These are phyloP conservation scores for Gelatoporia subvermispora DNA, from an alignment of 768 basidiomycete species.

Conservation along the genomic window DNA sequence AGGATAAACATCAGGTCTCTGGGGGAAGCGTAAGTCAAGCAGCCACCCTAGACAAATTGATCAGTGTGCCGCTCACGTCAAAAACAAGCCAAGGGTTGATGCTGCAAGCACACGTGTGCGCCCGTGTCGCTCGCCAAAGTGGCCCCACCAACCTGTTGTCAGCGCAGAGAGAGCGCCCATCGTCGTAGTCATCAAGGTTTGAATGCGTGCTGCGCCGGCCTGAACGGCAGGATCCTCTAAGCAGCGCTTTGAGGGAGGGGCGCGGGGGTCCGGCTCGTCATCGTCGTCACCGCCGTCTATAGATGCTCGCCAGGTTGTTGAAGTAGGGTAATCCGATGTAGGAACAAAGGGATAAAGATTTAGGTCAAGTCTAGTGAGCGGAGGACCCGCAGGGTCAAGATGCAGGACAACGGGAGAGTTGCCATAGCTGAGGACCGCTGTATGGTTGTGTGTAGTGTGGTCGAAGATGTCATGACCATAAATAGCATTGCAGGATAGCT, in stretches of 20 bases:
- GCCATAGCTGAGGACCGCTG: constrained; percentile 2
- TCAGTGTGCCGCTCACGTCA: constrained; percentile 53
- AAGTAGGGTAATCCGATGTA: background rate
- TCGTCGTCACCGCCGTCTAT: constrained; percentile 19
- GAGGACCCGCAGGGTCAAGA: constrained; percentile 8
- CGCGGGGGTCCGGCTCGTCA: constrained; percentile 35
- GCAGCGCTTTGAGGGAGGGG: constrained; percentile 34
- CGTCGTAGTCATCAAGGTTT: constrained; percentile 69
- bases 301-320: constrained; percentile 1
- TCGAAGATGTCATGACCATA: constrained; percentile 39
- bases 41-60: constrained; percentile 28
- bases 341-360: constrained; percentile 1
- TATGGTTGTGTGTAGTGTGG: constrained; percentile 17
- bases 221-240: constrained; percentile 53
- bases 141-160: constrained; percentile 86
- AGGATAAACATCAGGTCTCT: constrained; percentile 80
- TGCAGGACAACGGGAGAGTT: constrained; percentile 2
- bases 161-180: constrained; percentile 79
- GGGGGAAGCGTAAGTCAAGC: constrained; percentile 1
- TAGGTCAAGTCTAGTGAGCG: constrained; percentile 11
- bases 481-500: constrained; percentile 63
- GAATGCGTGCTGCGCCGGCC: constrained; percentile 66
- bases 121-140: constrained; percentile 70
- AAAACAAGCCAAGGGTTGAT: constrained; percentile 62
- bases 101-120: constrained; percentile 69